Evolutionary conservation across 768 basidiomycete genomes (phyloP).

Genomic region (Amanita polypyramis): DNA sequence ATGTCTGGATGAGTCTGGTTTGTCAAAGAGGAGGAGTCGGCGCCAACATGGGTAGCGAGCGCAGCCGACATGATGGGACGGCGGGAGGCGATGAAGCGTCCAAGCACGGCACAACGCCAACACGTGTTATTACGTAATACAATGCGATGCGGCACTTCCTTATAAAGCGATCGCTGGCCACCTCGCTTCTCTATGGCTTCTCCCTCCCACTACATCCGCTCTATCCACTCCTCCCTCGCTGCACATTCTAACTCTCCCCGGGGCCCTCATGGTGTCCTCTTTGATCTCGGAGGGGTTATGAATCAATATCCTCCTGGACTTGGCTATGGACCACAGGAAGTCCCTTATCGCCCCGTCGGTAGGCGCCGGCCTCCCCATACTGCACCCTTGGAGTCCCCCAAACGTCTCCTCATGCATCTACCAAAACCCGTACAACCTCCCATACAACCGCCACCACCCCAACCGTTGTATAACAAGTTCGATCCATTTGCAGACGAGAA

Average conservation of each 20-base stretch:
- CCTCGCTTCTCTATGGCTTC: slow-evolving; percentile 11
- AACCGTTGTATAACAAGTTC: slow-evolving; percentile 18
- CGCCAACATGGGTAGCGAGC: background rate
- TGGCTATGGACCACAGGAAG: slow-evolving; percentile 7
- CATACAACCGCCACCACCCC: slow-evolving; percentile 3
- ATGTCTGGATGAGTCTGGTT: slow-evolving; percentile 6
- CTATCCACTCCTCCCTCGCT: slow-evolving; percentile 30
- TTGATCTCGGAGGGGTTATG: slow-evolving; percentile 14
- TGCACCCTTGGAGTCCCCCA: slow-evolving; percentile 11
- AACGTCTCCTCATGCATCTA: background rate
- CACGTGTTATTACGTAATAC: slow-evolving; percentile 1
- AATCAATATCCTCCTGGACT: slow-evolving; percentile 16
- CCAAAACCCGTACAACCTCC: background rate
- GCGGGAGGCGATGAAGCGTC: background rate
- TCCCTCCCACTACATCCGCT: slow-evolving; percentile 28
- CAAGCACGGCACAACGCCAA: background rate
- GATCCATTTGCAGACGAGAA: slow-evolving; percentile 26
- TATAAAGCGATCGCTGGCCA: slow-evolving; percentile 1
- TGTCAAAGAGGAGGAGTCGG: slow-evolving; percentile 5
- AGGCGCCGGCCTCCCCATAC: slow-evolving; percentile 17
- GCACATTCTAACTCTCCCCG: slow-evolving; percentile 16
- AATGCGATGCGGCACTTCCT: background rate
- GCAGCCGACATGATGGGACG: slow-evolving; percentile 1
- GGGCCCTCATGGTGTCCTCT: slow-evolving; percentile 14
- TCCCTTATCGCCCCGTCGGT: slow-evolving; percentile 18